phyloP scores from a whole-genome alignment of 2,329 filamentous ascomycete genomes.

The Elsinoe fawcettii region DNA sequence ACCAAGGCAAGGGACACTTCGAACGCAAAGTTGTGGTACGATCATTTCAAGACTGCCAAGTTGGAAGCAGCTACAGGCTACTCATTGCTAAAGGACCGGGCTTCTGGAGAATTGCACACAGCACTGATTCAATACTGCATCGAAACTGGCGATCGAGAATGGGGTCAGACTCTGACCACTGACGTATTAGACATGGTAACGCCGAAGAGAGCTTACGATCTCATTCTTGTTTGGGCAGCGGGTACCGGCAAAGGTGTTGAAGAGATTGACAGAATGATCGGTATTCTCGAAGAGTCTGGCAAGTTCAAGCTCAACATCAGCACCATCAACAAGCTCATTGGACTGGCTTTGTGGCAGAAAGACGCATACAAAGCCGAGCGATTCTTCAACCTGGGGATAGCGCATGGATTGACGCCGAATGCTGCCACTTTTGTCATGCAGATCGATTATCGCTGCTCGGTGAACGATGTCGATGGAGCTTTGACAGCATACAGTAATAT shows the following conservation, averaged over 20 bases:
- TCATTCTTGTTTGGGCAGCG: conserved; percentile 67
- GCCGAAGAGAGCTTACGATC: conserved; percentile 51
- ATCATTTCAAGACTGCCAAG: background rate
- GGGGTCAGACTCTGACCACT: conserved; percentile 54
- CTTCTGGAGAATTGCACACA: background rate
- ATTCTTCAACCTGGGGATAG: conserved; percentile 59
- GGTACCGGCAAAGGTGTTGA: conserved; percentile 63
- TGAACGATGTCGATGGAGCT: conserved; percentile 64
- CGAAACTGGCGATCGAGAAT: conserved; percentile 49
- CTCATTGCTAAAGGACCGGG: background rate
- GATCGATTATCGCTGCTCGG: conserved; percentile 66
- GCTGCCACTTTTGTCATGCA: conserved; percentile 64
- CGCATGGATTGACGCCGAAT: conserved; percentile 59
- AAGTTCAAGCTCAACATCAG: conserved; percentile 51
- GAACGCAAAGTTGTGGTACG: conserved; percentile 8
- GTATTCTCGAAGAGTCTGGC: conserved; percentile 46
- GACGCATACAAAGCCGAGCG: conserved; percentile 67
- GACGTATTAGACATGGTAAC: conserved; percentile 25
- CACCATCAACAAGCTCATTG: conserved; percentile 70
- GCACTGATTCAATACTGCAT: conserved; percentile 20
- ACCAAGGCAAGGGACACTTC: background rate
- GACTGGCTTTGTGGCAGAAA: conserved; percentile 60
- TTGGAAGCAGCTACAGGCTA: background rate
- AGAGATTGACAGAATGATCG: conserved; percentile 65
- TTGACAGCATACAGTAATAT: conserved; percentile 57